Evolutionary conservation across 352 stramenopile genomes (phyloP).

Genomic region (Globisporangium takayamanum): DNA sequence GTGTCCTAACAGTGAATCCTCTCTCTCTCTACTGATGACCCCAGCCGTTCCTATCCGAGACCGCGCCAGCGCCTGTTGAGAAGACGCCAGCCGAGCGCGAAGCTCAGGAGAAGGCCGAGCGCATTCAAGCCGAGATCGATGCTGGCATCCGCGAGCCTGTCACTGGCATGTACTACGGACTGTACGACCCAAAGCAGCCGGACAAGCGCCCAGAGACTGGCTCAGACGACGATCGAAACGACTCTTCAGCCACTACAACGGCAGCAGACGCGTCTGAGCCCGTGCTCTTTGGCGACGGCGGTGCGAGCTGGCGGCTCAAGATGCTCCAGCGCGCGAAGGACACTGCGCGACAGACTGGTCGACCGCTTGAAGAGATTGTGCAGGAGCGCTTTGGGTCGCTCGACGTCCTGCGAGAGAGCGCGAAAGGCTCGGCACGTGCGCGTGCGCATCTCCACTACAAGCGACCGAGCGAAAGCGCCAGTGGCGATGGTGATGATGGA

Average conservation of each 20-base stretch:
- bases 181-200: constrained; percentile 77
- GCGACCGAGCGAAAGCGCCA: constrained; percentile 23
- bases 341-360: constrained; percentile 42
- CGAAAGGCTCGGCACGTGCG: constrained; percentile 34
- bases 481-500: not conserved
- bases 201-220: constrained; percentile 22
- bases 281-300: constrained; percentile 58
- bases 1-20: too few species aligned
- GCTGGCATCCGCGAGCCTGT: constrained; percentile 67
- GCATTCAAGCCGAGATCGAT: constrained; percentile 70
- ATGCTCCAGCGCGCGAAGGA: constrained; percentile 75
- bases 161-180: constrained; percentile 70
- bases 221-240: constrained; percentile 11
- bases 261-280: constrained; percentile 12
- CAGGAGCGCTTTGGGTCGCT: constrained; percentile 53
- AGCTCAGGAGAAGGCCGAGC: constrained; percentile 43
- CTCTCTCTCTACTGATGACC: not conserved
- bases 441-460: constrained; percentile 73
- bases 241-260: constrained; percentile 2
- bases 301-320: constrained; percentile 77
- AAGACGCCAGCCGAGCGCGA: constrained; percentile 37
- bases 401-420: constrained; percentile 41
- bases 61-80: constrained; percentile 16
- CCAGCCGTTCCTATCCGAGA: constrained; percentile 40
- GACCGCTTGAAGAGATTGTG: constrained; percentile 55